Percentiles rank a stretch among this genome's conserved stretches.
phyloP scores from a whole-genome alignment of 768 basidiomycete species.

The Flagelloscypha sp. region DNA sequence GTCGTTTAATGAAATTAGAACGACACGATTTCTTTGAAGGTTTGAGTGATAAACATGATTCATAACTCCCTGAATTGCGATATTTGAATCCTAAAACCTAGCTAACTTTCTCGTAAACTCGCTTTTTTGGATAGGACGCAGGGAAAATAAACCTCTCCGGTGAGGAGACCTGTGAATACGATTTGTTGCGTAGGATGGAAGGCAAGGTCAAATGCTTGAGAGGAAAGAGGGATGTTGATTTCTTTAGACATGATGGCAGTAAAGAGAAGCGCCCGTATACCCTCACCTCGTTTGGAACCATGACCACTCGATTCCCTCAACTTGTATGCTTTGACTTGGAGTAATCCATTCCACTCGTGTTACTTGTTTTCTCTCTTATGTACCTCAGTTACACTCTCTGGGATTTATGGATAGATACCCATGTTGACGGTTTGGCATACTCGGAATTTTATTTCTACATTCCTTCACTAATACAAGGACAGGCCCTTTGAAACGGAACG shows the following conservation, averaged over 20 bases:
- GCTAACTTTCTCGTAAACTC: too few species aligned
- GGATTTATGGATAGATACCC: slow-evolving; percentile 83
- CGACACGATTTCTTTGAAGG: slow-evolving; percentile 84
- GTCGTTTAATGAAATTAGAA: slow-evolving; percentile 53
- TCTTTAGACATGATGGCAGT: too few species aligned
- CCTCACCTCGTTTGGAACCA: too few species aligned
- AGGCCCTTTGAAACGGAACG: slow-evolving; percentile 48
- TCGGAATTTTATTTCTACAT: neutral
- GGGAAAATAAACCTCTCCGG: slow-evolving; percentile 80
- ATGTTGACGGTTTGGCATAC: slow-evolving; percentile 42
- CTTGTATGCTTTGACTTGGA: slow-evolving; percentile 79
- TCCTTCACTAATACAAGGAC: neutral
- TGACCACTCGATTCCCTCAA: slow-evolving; percentile 39
- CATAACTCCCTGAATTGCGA: slow-evolving; percentile 56
- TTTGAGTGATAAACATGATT: slow-evolving; percentile 50
- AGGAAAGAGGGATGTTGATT: slow-evolving; percentile 63
- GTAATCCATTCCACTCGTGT: slow-evolving; percentile 26
- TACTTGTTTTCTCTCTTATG: slow-evolving; percentile 2
- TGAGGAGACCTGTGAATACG: slow-evolving; percentile 74
- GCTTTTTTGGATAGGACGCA: too few species aligned
- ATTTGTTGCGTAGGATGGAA: slow-evolving; percentile 72
- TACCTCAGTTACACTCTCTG: slow-evolving; percentile 68
- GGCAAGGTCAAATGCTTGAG: slow-evolving; percentile 82
- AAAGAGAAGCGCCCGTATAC: too few species aligned
- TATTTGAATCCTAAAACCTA: slow-evolving; percentile 76